Base-by-base conservation (phyloP, 2,329 filamentous ascomycete species). In the Dactylonectria macrodidyma region DNA sequence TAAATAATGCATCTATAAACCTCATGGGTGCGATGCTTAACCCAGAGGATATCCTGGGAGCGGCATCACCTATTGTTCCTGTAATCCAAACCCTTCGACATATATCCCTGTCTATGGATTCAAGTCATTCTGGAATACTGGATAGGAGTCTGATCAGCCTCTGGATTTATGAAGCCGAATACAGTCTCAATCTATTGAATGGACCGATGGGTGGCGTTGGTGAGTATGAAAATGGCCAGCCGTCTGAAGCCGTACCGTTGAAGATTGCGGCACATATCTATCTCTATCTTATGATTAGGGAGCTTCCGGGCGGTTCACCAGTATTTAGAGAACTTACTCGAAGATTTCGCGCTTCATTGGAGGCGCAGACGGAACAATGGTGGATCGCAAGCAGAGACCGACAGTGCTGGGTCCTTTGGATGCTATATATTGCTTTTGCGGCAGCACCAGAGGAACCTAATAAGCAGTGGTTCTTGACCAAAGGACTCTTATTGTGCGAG, bases 381-480 rank as follows among this genome's bases (percentile, higher is more conserved):
- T 51, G 24, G 48, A 51, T 51, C 33, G 19, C 22, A 51, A 51
- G 48, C 48, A 51, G 48, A 33, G 48, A 51, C 19, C 24, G 48
- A 51, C 48, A 51, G 48, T 51, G 48, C 48, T 51, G 48, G 48
- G 48, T 51, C 22, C 48, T 51, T 51, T 51, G 48, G 48, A 51
- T 51, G 48, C 24, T 51, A 51, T 51, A 24, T 51, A 51, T 51
- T 51, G 22, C 48, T 26, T 51, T 51, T 33, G 48, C 48, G 48
- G 48, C 24, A 26, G 48, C 24, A 51, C 19, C 48, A 51, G 24
- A 51, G 48, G 48, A 33, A 16, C 22, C 48, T 51, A 33, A 51
- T 33, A 51, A 51, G 48, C 48, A 51, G 48, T 51, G 48, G 48
- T 51, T 51, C 48, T 51, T 51, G 48, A 51, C 48, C 48, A 51